phyloP scores from a whole-genome alignment of 208 protist genomes.

The Herpetomonas tarakana region DNA sequence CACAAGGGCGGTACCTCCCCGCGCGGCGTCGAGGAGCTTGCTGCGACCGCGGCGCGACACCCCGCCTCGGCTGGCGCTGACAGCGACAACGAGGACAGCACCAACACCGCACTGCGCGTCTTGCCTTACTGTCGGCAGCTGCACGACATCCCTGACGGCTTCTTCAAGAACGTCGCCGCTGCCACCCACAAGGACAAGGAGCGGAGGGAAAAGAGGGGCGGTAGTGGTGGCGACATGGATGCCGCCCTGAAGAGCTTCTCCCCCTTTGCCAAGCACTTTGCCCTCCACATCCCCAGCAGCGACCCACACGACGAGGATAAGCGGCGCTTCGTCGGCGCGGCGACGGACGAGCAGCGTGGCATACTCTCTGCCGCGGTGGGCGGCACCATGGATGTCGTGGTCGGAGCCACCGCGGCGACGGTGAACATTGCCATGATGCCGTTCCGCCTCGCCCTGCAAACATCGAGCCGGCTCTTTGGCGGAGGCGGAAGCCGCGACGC shows the following conservation, averaged over 20 bases:
- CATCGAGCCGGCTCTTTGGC: not conserved
- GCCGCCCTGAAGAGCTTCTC: not conserved
- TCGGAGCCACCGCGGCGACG: not conserved
- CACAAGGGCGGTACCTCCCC: conserved; percentile 47
- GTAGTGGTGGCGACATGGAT: not conserved
- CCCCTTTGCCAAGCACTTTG: not conserved
- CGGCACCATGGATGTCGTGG: not conserved
- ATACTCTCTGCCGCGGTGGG: not conserved
- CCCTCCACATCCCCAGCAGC: not conserved
- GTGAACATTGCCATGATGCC: not conserved
- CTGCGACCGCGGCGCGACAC: not conserved
- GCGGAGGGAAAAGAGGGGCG: not conserved
- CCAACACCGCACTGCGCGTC: conserved; percentile 30
- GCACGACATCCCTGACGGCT: conserved; percentile 12
- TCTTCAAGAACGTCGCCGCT: conserved; percentile 1
- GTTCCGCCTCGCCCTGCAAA: not conserved
- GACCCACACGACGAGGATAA: not conserved
- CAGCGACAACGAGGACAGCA: conserved; percentile 16
- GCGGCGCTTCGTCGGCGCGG: not conserved
- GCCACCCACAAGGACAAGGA: conserved; percentile 1
- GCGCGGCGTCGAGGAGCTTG: conserved; percentile 10
- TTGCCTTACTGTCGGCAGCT: conserved; percentile 40
- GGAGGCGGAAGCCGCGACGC: not conserved
- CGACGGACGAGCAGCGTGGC: not conserved
- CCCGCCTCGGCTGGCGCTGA: not conserved